phyloP scores from a whole-genome alignment of 352 stramenopile genomes.

The Aphanomyces invadans region DNA sequence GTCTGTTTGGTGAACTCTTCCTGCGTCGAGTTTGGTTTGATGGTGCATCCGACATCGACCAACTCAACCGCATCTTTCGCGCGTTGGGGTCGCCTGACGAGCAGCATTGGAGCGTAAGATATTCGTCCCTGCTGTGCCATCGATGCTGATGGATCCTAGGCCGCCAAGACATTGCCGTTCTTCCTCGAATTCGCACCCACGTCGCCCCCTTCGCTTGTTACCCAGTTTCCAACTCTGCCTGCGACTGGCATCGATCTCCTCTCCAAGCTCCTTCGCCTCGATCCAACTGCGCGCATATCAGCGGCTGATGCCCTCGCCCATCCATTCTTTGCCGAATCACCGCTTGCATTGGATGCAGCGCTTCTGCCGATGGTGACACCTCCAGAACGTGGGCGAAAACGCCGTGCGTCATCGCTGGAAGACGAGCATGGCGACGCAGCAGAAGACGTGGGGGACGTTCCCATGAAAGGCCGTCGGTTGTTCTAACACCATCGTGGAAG shows the following conservation, averaged over 20 bases:
- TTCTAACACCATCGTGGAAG: constrained; percentile 1
- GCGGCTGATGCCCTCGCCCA: constrained; percentile 45
- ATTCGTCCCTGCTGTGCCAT: not conserved
- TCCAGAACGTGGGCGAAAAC: constrained; percentile 16
- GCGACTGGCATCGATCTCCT: constrained; percentile 45
- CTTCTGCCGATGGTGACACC: constrained; percentile 20
- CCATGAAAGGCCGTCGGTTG: constrained; percentile 22
- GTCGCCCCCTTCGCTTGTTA: constrained; percentile 40
- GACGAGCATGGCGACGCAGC: constrained; percentile 12
- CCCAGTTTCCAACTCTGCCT: constrained; percentile 57
- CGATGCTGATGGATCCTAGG: constrained; percentile 11
- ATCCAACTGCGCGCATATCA: constrained; percentile 56
- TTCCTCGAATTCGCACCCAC: constrained; percentile 68
- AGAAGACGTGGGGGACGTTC: not conserved
- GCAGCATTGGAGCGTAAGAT: constrained; percentile 42
- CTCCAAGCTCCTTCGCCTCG: constrained; percentile 38
- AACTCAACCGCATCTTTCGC: constrained; percentile 66
- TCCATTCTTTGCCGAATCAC: constrained; percentile 52
- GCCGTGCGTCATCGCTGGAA: constrained; percentile 15
- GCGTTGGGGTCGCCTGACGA: constrained; percentile 53
- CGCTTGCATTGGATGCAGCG: constrained; percentile 25
- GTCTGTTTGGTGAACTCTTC: constrained; percentile 73
- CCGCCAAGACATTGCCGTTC: constrained; percentile 51
- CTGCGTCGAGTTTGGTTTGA: constrained; percentile 52
- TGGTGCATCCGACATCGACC: constrained; percentile 67